These are phyloP conservation scores for Pestalotiopsis sp. DNA, from an alignment of 2,329 filamentous ascomycete species.

Conservation along the genomic window DNA sequence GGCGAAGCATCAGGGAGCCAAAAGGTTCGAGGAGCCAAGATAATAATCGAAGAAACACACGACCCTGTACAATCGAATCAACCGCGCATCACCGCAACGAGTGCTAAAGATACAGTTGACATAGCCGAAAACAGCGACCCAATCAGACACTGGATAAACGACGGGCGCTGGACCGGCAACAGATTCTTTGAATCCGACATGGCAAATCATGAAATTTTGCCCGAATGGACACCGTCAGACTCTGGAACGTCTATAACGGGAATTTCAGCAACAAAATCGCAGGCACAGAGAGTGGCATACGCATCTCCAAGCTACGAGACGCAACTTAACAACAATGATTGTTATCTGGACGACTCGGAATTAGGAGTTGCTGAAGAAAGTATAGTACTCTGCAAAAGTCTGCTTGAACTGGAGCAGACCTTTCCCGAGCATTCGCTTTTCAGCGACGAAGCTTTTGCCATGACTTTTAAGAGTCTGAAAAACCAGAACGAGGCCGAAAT, in stretches of 20 bases:
- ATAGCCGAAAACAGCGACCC: conserved; percentile 9
- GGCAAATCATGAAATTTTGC: conserved; percentile 21
- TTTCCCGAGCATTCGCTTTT: background rate
- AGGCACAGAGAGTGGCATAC: background rate
- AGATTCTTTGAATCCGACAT: conserved; percentile 34
- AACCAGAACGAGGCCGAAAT: background rate
- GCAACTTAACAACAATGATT: background rate
- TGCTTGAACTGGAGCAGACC: background rate
- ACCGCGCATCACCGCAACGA: background rate
- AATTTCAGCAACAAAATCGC: background rate
- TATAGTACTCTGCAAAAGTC: background rate
- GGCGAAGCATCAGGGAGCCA: background rate
- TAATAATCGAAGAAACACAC: background rate
- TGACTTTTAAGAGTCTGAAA: background rate
- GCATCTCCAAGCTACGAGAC: background rate
- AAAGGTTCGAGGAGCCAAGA: too few species aligned
- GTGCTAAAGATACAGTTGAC: background rate
- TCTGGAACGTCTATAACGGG: background rate
- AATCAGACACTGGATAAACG: conserved; percentile 22
- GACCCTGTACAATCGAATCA: background rate
- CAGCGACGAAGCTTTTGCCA: background rate
- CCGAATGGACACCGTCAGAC: background rate
- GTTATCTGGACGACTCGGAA: background rate
- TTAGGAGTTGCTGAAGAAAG: background rate
- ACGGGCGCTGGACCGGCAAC: conserved; percentile 25